A percentile compares a stretch with the other conserved stretches of the same genome.
Evolutionary conservation across 139 green algal species (phyloP).

Genomic region (Trebouxia sp.): DNA sequence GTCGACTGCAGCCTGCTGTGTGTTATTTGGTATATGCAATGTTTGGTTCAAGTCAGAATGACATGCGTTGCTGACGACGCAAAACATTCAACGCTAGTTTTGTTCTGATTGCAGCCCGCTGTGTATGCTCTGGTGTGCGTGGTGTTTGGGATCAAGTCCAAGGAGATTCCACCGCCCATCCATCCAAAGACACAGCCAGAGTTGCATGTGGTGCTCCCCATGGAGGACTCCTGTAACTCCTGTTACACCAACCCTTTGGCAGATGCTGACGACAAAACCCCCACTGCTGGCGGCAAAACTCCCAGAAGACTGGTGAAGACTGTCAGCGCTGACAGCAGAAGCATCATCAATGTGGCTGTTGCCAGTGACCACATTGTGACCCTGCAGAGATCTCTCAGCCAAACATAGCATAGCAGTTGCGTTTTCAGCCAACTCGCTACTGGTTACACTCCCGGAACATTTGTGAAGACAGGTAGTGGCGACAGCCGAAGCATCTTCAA

Average conservation of each 20-base stretch:
- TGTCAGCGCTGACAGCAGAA: neutral
- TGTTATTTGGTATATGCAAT: too few relatives aligned
- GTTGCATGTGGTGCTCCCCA: neutral
- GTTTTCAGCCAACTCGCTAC: too few relatives aligned
- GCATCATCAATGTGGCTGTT: neutral
- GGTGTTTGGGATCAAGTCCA: neutral
- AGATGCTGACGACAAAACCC: neutral
- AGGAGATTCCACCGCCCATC: neutral
- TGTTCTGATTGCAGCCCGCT: neutral
- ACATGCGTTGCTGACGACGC: too few relatives aligned
- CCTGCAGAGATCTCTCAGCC: too few relatives aligned
- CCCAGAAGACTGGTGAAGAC: neutral
- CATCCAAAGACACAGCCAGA: neutral
- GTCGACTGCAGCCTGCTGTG: too few relatives aligned
- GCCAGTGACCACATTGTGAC: too few relatives aligned
- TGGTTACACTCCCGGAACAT: too few relatives aligned
- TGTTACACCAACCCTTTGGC: neutral
- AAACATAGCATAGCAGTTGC: too few relatives aligned
- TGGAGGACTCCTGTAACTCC: slow-evolving; percentile 7
- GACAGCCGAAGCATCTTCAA: too few relatives aligned
- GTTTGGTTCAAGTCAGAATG: too few relatives aligned
- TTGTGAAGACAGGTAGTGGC: too few relatives aligned
- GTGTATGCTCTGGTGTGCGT: neutral
- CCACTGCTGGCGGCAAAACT: neutral
- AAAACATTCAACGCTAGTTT: too few relatives aligned